Evolutionary conservation across 139 green algal species (phyloP).

Genomic region (Microglena sp.): DNA sequence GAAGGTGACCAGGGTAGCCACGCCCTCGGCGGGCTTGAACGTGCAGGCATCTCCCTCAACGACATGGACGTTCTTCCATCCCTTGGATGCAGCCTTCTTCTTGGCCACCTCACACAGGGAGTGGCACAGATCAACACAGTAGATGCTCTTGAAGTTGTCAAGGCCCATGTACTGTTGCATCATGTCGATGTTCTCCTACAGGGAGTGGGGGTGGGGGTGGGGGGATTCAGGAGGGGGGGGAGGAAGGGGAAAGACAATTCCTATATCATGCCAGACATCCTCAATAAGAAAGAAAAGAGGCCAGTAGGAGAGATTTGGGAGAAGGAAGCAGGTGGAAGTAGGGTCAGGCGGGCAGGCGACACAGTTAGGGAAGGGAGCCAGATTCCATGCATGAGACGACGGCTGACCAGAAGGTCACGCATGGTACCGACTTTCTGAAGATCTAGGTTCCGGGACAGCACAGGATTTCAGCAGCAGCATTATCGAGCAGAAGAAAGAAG

Average conservation of each 20-base stretch:
- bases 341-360: too few relatives aligned
- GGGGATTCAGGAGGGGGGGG: too few relatives aligned
- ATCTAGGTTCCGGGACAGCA: too few relatives aligned
- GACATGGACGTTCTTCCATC: conserved; percentile 90
- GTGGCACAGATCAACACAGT: conserved; percentile 91
- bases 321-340: too few relatives aligned
- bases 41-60: conserved; percentile 87
- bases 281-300: too few relatives aligned
- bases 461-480: too few relatives aligned
- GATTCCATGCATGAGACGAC: too few relatives aligned
- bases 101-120: conserved; percentile 79
- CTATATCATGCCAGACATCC: not conserved
- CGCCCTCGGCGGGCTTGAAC: conserved; percentile 57
- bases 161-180: conserved; percentile 90
- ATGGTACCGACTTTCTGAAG: too few relatives aligned
- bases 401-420: too few relatives aligned
- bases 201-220: not conserved
- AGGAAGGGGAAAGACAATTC: not conserved
- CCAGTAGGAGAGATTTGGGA: too few relatives aligned
- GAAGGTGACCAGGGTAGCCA: conserved; percentile 89
- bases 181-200: conserved; percentile 90
- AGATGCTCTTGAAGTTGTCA: conserved; percentile 83
- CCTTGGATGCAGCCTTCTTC: conserved; percentile 64
- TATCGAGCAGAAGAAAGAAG: too few relatives aligned
- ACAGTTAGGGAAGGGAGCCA: too few relatives aligned